Evolutionary conservation across 75 land plant genomes (phyloP).

Genomic region (Pinus tabuliformis): DNA sequence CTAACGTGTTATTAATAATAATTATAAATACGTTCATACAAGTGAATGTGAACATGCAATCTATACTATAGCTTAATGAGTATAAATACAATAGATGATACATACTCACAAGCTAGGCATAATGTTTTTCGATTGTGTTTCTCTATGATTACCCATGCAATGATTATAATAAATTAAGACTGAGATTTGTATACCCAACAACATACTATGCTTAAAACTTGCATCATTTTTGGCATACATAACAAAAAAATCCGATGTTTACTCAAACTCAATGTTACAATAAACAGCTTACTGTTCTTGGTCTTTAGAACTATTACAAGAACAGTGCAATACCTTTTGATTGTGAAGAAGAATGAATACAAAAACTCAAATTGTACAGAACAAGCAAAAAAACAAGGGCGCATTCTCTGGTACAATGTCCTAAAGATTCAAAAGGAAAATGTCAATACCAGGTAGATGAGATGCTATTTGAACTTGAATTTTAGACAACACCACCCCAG

Average conservation of each 20-base stretch:
- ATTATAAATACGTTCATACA: neutral
- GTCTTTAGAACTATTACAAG: slow-evolving; percentile 3
- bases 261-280: slow-evolving; percentile 6
- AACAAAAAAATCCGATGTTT: neutral
- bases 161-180: neutral
- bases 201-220: neutral
- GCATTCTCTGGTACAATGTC: slow-evolving; percentile 5
- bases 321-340: slow-evolving; percentile 6
- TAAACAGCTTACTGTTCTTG: slow-evolving; percentile 11
- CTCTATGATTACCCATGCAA: neutral
- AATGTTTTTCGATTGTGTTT: neutral
- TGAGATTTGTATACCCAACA: neutral
- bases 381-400: neutral
- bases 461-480: slow-evolving; percentile 1
- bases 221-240: slow-evolving; percentile 4
- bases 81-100: neutral
- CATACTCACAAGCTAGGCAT: neutral
- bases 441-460: neutral
- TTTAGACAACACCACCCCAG: neutral
- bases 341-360: slow-evolving; percentile 10
- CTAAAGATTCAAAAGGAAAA: neutral
- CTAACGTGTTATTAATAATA: too few relatives aligned
- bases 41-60: neutral
- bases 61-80: neutral
- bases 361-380: slow-evolving; percentile 9